A percentile compares a stretch with the other conserved stretches of the same genome.
Conservation (phyloP, 169 alveolate genomes). For the Plasmodium adleri region DNA sequence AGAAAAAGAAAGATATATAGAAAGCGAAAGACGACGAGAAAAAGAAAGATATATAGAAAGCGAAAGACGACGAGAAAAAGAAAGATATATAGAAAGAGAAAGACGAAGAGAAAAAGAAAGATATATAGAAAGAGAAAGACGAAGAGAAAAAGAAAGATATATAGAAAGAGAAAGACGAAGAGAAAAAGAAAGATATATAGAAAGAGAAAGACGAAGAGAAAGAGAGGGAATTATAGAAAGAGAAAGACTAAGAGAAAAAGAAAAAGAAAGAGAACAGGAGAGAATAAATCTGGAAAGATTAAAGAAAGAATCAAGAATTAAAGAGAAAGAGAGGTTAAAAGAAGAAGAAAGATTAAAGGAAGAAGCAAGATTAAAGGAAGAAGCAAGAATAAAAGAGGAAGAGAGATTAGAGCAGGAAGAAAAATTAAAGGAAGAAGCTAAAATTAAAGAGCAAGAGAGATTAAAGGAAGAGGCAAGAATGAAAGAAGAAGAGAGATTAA, state of each 20-base stretch:
- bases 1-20: not conserved
- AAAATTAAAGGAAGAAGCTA: not conserved
- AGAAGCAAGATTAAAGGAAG: not conserved
- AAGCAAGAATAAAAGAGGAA: not conserved
- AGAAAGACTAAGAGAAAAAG: not conserved
- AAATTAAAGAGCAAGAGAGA: not conserved
- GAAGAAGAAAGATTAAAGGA: too few relatives aligned
- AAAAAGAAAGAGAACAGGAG: not conserved
- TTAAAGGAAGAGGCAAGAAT: not conserved
- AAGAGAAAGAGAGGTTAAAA: not conserved
- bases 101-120: not conserved
- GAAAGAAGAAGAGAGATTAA: not conserved
- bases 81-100: not conserved
- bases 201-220: not conserved
- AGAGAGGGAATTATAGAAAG: not conserved
- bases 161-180: not conserved
- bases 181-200: not conserved
- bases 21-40: too few relatives aligned
- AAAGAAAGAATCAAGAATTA: not conserved
- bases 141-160: not conserved
- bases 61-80: too few relatives aligned
- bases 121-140: not conserved
- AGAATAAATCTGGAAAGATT: not conserved
- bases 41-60: too few relatives aligned
- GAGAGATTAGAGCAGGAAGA: not conserved